Evolutionary conservation across 2,329 filamentous ascomycete genomes (phyloP), one percentile per base, ranked within the genome.

Genomic region (Colletotrichum lini): DNA sequence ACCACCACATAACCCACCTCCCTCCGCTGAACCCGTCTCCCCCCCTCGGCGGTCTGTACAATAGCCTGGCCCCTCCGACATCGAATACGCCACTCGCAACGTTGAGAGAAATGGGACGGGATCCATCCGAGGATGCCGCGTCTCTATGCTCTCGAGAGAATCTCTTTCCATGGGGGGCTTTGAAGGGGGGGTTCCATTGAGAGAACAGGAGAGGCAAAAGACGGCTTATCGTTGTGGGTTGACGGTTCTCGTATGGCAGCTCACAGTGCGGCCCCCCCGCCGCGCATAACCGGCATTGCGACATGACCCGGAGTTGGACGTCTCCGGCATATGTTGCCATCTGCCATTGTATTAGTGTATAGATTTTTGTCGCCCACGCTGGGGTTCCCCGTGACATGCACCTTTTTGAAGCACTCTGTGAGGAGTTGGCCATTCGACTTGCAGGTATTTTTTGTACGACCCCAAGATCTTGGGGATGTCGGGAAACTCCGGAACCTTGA

Each of bases 301-400:
- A 76, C 77, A 64, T 74, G 76, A 63, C 61, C 68, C 53, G 64
- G 62, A 68, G 47, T 73, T 23, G 45, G 62, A 44, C 54, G 60
- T 54, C 54, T 57, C 45, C 60, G 67, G 62, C 38, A 56, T 50
- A 67, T 40, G 70, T 52, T 23, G 6, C 9, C 40, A n/a, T 26
- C 62, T 66, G 70, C 74, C 75, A 56, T 76, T 81, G 79, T 80
- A 81, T 73, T 78, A 80, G 77, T 82, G 79, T 81, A 81, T 80
- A 82, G 78, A 82, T 77, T 73, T 65, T 59, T 56, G 54, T 72
- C 53, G 53, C 54, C 49, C 44, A 38, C 16, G 30, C 12, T 4
- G 30, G 13, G 42, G 18, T 3, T 35, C 26, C n/a, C 3, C 16
- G 56, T 62, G 42, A 59, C 12, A 40, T 40, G 30, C 30, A 6